phyloP scores from a whole-genome alignment of 306 rosid genomes.

The Dicorynia guianensis region DNA sequence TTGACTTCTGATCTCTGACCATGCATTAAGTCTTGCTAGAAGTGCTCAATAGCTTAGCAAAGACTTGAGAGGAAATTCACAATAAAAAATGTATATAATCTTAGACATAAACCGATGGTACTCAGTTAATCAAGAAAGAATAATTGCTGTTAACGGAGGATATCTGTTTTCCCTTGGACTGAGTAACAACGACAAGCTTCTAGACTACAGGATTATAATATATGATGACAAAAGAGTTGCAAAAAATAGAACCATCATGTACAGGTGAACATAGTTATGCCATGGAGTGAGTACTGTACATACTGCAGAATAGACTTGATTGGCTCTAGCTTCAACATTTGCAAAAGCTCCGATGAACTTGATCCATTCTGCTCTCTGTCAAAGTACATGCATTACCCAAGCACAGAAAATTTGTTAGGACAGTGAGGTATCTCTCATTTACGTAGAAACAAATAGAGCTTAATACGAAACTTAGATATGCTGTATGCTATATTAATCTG shows the following conservation, averaged over 20 bases:
- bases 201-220: slow-evolving; percentile 5
- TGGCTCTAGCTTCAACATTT: slow-evolving; percentile 82
- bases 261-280: background rate
- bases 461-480: background rate
- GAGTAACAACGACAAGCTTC: background rate
- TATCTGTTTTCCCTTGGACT: background rate
- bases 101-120: background rate
- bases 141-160: background rate
- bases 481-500: background rate
- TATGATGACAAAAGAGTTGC: slow-evolving; percentile 18
- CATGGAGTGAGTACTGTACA: slow-evolving; percentile 38
- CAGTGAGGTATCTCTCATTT: background rate
- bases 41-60: slow-evolving; percentile 5
- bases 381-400: slow-evolving; percentile 13
- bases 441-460: background rate
- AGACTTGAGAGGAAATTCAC: background rate
- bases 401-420: background rate
- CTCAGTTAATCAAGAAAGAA: background rate
- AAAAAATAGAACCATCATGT: too few species aligned
- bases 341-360: slow-evolving; percentile 83
- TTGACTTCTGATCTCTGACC: slow-evolving; percentile 13
- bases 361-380: slow-evolving; percentile 95
- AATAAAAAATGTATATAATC: background rate
- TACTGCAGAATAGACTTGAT: slow-evolving; percentile 71
- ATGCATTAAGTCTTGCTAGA: background rate